Conservation (phyloP, 768 basidiomycete genomes). For the Hydnomerulius pinastri region DNA sequence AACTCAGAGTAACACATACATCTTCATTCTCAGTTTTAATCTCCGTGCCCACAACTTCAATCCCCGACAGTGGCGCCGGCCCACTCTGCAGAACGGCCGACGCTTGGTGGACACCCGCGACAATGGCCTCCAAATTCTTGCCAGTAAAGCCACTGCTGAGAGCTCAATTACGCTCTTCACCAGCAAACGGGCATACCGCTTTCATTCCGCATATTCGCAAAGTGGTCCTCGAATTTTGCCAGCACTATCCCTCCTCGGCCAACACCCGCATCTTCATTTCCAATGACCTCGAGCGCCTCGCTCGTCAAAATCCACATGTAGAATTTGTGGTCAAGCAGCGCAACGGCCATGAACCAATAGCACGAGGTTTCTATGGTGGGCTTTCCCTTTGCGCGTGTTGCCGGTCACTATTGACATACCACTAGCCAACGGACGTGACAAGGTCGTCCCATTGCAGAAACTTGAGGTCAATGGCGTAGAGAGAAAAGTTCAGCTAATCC, state of each 20-base stretch:
- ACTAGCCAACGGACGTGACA: conserved; percentile 85
- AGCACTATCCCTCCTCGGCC: conserved; percentile 75
- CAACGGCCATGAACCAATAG: conserved; percentile 73
- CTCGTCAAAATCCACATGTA: conserved; percentile 75
- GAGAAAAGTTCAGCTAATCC: conserved; percentile 77
- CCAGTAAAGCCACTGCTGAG: conserved; percentile 42
- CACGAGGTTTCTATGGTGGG: conserved; percentile 87
- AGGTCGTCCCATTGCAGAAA: conserved; percentile 79
- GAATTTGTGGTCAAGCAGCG: conserved; percentile 83
- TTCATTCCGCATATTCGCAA: conserved; percentile 83
- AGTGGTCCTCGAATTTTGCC: conserved; percentile 87
- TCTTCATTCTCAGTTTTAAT: conserved; percentile 12
- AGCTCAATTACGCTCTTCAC: conserved; percentile 53
- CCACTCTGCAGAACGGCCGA: conserved; percentile 4
- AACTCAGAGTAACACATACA: too few relatives aligned
- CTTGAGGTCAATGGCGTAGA: conserved; percentile 74
- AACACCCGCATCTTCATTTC: conserved; percentile 71
- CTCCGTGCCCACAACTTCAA: conserved; percentile 16
- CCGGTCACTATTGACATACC: conserved; percentile 13
- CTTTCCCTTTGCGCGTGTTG: conserved; percentile 7
- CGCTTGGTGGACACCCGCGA: conserved; percentile 1
- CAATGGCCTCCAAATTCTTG: conserved; percentile 36
- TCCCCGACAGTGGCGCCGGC: conserved; percentile 25
- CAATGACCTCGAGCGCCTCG: conserved; percentile 63
- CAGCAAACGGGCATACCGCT: conserved; percentile 72